phyloP scores from a whole-genome alignment of 805 yeast genomes.

The Metschnikowia peoriensis region DNA sequence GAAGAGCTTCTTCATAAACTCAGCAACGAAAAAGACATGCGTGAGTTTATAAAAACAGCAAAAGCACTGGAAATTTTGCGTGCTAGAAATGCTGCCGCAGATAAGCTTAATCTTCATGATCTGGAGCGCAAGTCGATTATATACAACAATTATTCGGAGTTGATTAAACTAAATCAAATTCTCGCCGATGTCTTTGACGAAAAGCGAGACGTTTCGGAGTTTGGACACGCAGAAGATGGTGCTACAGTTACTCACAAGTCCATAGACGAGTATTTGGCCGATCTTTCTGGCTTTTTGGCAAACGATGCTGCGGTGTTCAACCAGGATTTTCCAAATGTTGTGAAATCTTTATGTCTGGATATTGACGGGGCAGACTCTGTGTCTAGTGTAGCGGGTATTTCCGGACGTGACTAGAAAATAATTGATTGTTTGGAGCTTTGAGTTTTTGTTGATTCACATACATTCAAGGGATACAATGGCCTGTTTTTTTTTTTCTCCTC shows the following conservation, averaged over 20 bases:
- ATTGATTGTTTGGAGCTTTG: not conserved
- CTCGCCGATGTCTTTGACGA: slow-evolving; percentile 25
- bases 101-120: slow-evolving; percentile 50
- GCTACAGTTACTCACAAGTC: slow-evolving; percentile 6
- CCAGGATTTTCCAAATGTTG: slow-evolving; percentile 16
- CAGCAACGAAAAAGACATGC: slow-evolving; percentile 6
- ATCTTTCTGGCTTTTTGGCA: slow-evolving; percentile 8
- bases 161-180: slow-evolving; percentile 64
- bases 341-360: slow-evolving; percentile 5
- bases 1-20: slow-evolving; percentile 4
- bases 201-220: slow-evolving; percentile 2
- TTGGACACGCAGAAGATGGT: not conserved
- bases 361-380: slow-evolving; percentile 12
- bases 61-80: slow-evolving; percentile 11
- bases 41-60: slow-evolving; percentile 10
- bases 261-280: slow-evolving; percentile 12
- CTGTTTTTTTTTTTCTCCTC: too few species aligned
- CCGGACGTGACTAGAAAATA: not conserved
- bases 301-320: slow-evolving; percentile 15
- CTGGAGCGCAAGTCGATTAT: slow-evolving; percentile 67
- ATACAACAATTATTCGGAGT: slow-evolving; percentile 72
- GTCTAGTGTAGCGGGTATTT: slow-evolving; percentile 15
- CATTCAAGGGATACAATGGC: too few species aligned
- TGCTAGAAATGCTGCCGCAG: slow-evolving; percentile 25
- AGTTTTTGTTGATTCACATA: too few species aligned